phyloP scores from a whole-genome alignment of 1,139 yeast species.

The Candida gigantensis region DNA sequence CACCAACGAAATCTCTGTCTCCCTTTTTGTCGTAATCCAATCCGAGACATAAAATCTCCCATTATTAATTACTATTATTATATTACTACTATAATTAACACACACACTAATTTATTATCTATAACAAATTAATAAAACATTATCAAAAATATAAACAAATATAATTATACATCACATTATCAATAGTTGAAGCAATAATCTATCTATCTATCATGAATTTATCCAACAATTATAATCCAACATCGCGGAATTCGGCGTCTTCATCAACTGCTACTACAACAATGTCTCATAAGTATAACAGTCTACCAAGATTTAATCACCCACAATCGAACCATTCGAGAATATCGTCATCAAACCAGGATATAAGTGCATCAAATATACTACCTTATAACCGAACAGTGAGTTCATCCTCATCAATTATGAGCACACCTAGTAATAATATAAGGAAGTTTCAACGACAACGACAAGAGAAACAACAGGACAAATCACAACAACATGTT shows the following conservation, averaged over 20 bases:
- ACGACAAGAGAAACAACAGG: constrained; percentile 17
- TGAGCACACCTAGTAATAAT: constrained; percentile 36
- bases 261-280: constrained; percentile 7
- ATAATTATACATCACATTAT: no score
- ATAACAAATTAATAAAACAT: no score
- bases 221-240: constrained; percentile 3
- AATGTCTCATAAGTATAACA: constrained; percentile 17
- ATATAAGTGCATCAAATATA: constrained; percentile 18
- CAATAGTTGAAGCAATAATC: no score
- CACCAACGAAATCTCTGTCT: no score
- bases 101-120: no score
- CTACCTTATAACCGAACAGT: constrained; percentile 23
- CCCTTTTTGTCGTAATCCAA: no score
- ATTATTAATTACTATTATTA: no score
- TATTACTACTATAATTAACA: no score
- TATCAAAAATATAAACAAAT: no score
- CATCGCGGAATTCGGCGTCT: constrained; percentile 2
- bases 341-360: constrained; percentile 11
- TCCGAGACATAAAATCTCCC: no score
- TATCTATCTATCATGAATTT: no score
- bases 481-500: constrained; percentile 12
- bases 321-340: constrained; percentile 5
- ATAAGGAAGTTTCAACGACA: constrained; percentile 26
- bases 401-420: constrained; percentile 36
- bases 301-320: constrained; percentile 18